Percentiles rank a stretch among this genome's conserved stretches.
phyloP scores from a whole-genome alignment of 768 basidiomycete species.

The Coprinopsis marcescibilis region DNA sequence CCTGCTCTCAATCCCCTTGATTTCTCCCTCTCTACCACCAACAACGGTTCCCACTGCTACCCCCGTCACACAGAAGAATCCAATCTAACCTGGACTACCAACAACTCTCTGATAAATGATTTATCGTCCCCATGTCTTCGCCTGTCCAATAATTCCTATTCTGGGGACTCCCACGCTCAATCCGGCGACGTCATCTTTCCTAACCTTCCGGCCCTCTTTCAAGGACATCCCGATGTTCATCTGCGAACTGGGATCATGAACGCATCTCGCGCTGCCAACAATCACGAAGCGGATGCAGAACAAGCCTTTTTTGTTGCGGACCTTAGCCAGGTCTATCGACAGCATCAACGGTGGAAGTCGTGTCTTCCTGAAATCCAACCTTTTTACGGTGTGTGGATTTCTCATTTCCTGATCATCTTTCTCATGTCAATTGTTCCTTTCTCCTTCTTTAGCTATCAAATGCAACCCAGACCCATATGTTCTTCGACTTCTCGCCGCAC shows the following conservation, averaged over 20 bases:
- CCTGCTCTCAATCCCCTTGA: conserved; percentile 29
- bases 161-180: conserved; percentile 17
- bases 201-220: conserved; percentile 58
- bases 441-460: conserved; percentile 69
- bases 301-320: conserved; percentile 97
- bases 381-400: conserved; percentile 73
- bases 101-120: conserved; percentile 22
- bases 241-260: conserved; percentile 73
- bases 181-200: conserved; percentile 49
- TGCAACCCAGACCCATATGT: conserved; percentile 98
- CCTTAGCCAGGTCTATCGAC: conserved; percentile 78
- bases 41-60: conserved; percentile 9
- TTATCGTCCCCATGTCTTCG: conserved; percentile 54
- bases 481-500: conserved; percentile 79
- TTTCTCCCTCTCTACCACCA: conserved; percentile 22
- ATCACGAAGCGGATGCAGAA: conserved; percentile 69
- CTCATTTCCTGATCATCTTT: conserved; percentile 9
- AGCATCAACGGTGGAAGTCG: conserved; percentile 76
- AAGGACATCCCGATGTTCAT: conserved; percentile 69
- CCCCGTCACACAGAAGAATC: conserved; percentile 19
- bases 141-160: conserved; percentile 37
- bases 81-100: conserved; percentile 43
- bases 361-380: conserved; percentile 84
- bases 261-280: conserved; percentile 45
- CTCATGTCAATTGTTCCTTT: conserved; percentile 14